Conservation (phyloP, 2,329 filamentous ascomycete genomes). For the Pseudogymnoascus sp. region DNA sequence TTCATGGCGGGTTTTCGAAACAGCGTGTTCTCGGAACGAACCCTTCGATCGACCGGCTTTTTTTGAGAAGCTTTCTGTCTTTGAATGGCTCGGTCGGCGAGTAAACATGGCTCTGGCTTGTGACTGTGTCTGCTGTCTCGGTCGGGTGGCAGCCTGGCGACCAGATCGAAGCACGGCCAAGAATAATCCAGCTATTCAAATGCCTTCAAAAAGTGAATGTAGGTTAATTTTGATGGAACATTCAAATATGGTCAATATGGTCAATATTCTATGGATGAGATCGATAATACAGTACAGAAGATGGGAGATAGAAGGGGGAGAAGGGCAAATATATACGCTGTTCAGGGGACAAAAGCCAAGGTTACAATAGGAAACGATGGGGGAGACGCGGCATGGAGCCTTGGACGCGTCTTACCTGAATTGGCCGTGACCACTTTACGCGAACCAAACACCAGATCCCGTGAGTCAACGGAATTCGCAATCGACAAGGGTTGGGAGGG, state of each 20-base stretch:
- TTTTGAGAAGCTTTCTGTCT: conserved; percentile 28
- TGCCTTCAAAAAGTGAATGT: not conserved
- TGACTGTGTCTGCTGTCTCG: not conserved
- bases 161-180: not conserved
- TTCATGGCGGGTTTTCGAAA: conserved; percentile 29
- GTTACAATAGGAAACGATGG: conserved; percentile 12
- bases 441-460: conserved; percentile 12
- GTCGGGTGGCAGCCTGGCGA: conserved; percentile 6
- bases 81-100: conserved; percentile 19
- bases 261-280: not conserved
- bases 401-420: conserved; percentile 11
- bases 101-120: conserved; percentile 16
- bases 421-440: conserved; percentile 10
- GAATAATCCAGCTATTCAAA: not conserved
- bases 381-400: conserved; percentile 5
- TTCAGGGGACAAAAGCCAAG: not conserved
- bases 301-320: not conserved
- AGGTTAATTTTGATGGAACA: conserved; percentile 1
- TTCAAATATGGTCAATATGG: conserved; percentile 7
- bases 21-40: conserved; percentile 30
- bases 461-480: conserved; percentile 9
- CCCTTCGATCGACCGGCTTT: conserved; percentile 22
- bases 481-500: not conserved
- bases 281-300: not conserved
- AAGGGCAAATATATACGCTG: conserved; percentile 9